These are phyloP conservation scores for Coelastrella sp. DNA, from an alignment of 139 green algal genomes.

Conservation along the genomic window DNA sequence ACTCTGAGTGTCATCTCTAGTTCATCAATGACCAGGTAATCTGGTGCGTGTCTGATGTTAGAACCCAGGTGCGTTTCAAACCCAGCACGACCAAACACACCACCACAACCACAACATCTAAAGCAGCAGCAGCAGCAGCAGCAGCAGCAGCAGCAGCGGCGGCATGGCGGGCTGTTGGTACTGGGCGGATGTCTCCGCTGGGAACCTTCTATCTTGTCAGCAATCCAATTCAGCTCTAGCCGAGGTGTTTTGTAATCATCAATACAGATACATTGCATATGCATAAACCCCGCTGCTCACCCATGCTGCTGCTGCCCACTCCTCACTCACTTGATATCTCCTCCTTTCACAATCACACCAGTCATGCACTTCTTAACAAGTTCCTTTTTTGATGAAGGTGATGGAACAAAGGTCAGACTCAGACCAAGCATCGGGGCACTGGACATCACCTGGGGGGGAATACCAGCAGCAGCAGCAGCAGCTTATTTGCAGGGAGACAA, in stretches of 20 bases:
- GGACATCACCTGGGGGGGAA: not conserved
- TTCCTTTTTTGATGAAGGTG: not conserved
- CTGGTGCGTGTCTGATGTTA: not conserved
- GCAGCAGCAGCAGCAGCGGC: not conserved
- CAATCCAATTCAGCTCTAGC: too few relatives aligned
- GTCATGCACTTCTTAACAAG: not conserved
- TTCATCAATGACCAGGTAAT: not conserved
- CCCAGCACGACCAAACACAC: not conserved
- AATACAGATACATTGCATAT: not conserved
- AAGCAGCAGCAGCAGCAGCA: slow-evolving; percentile 27
- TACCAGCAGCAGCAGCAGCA: slow-evolving; percentile 21
- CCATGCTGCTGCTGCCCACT: too few relatives aligned
- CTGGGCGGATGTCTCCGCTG: too few relatives aligned
- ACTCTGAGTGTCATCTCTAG: slow-evolving; percentile 4
- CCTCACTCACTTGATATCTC: not conserved
- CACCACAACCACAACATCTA: not conserved
- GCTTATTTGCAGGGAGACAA: too few relatives aligned
- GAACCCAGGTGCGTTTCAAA: not conserved
- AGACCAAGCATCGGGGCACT: not conserved
- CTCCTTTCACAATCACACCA: not conserved
- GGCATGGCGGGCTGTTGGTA: too few relatives aligned
- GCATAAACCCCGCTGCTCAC: too few relatives aligned
- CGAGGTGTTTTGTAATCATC: not conserved
- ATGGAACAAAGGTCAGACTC: not conserved
- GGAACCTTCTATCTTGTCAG: too few relatives aligned